These are phyloP conservation scores for Cornus florida DNA, from an alignment of 148 eudicot species.

Conservation along the genomic window DNA sequence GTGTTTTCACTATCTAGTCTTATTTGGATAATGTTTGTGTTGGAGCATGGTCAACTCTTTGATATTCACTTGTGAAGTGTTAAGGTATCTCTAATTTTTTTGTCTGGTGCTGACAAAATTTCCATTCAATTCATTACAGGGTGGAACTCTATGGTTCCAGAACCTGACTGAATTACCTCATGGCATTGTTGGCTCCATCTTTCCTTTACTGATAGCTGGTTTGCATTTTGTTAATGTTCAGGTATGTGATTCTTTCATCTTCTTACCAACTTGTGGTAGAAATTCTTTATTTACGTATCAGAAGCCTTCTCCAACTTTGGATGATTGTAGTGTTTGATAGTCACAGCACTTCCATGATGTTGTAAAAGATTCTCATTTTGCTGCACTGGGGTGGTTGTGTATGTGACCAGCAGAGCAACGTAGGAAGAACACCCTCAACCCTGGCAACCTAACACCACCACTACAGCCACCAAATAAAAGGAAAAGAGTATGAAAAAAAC, in stretches of 20 bases:
- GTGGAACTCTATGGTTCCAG: slow-evolving; percentile 87
- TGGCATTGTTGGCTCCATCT: slow-evolving; percentile 62
- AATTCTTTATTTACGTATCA: not conserved
- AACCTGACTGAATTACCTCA: slow-evolving; percentile 71
- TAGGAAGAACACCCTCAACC: not conserved
- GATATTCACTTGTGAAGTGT: not conserved
- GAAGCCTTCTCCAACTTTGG: not conserved
- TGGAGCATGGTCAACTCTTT: too few species aligned
- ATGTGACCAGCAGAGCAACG: not conserved
- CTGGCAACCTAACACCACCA: not conserved
- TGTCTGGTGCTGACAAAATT: slow-evolving; percentile 2
- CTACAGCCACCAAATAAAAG: too few species aligned
- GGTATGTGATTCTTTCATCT: slow-evolving; percentile 36
- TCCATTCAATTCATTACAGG: slow-evolving; percentile 45
- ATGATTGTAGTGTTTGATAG: too few species aligned
- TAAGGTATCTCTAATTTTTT: not conserved
- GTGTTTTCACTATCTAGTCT: too few species aligned
- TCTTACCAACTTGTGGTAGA: not conserved
- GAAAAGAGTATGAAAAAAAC: too few species aligned
- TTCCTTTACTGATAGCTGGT: slow-evolving; percentile 70
- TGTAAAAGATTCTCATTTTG: not conserved
- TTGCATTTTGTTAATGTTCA: slow-evolving; percentile 75
- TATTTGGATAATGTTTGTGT: too few species aligned
- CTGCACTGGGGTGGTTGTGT: not conserved
- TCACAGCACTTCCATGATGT: not conserved